Evolutionary conservation across 208 protist genomes (phyloP).

Genomic region (Acanthamoeba healyi): DNA sequence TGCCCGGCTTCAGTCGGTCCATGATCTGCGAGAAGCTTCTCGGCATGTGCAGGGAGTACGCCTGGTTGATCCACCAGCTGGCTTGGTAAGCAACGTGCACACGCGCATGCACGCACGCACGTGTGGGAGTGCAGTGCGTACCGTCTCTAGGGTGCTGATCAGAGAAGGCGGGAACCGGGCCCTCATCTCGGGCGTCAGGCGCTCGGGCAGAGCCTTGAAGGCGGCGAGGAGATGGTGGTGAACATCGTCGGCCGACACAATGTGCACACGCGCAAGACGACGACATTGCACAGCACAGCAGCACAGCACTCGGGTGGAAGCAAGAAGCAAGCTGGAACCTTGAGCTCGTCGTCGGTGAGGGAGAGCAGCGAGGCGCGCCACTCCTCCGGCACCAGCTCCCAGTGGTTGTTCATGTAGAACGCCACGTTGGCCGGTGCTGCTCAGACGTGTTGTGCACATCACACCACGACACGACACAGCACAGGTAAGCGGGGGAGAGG

Average conservation of each 20-base stretch:
- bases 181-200: slow-evolving; percentile 22
- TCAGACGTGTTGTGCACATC: too few species aligned
- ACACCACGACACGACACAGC: neutral
- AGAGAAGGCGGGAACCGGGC: neutral
- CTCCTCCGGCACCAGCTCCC: slow-evolving; percentile 51
- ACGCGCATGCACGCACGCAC: neutral
- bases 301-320: too few species aligned
- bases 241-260: neutral
- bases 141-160: neutral
- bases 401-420: slow-evolving; percentile 62
- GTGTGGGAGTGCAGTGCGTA: too few species aligned
- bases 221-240: neutral
- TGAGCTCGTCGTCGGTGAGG: slow-evolving; percentile 60
- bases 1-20: neutral
- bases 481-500: too few species aligned
- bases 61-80: too few species aligned
- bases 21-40: slow-evolving; percentile 24
- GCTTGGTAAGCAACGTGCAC: neutral
- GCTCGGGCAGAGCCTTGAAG: neutral
- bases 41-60: slow-evolving; percentile 5
- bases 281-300: neutral
- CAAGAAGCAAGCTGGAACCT: neutral
- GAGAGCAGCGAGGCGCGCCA: slow-evolving; percentile 18
- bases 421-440: slow-evolving; percentile 42
- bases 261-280: neutral